Base-by-base conservation (phyloP, 2,329 filamentous ascomycete genomes). In the Calonectria crousiana region DNA sequence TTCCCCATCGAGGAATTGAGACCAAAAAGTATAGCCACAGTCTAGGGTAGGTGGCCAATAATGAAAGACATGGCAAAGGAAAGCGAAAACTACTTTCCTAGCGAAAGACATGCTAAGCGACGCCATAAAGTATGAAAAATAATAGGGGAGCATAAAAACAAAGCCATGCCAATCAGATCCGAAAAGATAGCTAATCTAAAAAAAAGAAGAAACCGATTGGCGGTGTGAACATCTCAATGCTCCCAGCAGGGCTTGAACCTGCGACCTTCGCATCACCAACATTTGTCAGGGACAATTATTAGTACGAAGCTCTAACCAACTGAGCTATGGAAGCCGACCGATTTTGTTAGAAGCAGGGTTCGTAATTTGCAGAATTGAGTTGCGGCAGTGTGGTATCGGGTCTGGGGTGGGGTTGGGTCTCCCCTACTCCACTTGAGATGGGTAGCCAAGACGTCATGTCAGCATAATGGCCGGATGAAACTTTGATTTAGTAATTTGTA, bases 231-330 rank as follows among this genome's bases (percentile, higher is more conserved):
- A 70, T 26, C 38, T 23, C 0, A 26, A 11, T 80, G 78, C 78
- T 80, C 75, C 78, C 78, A 74, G 77, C 78, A 78, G 79, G 78
- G 78, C 78, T 80, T 80, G 78, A 80, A 80, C 78, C 78, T 76
- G 77, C 78, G 78, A 76, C 78, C 78, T 79, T 74, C 78, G 78
- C 78, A 80, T 79, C 26, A 79, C 78, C 47, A 60, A 64, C 67
- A 78, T 73, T 79, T 69, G 52, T 68, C 10, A 10, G 0, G n/a
- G 26, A 67, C 58, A 78, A 78, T 72, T 80, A 80, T 79, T 80
- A 80, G 77, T 78, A 79, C 78, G 78, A 80, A 76, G 78, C 78
- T 80, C 78, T 79, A 79, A 79, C 78, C 78, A 80, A 80, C 79
- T 80, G 78, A 80, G 79, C 78, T 80, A 80, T 72, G 79, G 78